These are phyloP conservation scores for Primulina eburnea DNA, from an alignment of 257 asterid species.

Conservation along the genomic window DNA sequence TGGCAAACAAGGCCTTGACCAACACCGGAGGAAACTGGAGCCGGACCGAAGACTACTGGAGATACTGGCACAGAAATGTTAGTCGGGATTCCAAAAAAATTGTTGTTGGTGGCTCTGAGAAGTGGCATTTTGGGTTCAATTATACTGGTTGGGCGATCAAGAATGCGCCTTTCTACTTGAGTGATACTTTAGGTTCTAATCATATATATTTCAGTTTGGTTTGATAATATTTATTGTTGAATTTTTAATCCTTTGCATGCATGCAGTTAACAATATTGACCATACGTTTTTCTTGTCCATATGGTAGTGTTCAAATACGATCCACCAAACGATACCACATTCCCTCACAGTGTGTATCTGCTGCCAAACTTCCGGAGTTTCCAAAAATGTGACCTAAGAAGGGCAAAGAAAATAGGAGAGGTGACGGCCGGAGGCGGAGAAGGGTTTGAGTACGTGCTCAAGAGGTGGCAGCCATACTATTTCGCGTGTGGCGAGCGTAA, in stretches of 20 bases:
- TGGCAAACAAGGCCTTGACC: slow-evolving; percentile 43
- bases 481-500: slow-evolving; percentile 64
- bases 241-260: too few species aligned
- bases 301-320: slow-evolving; percentile 64
- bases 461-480: slow-evolving; percentile 54
- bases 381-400: slow-evolving; percentile 52
- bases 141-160: slow-evolving; percentile 67
- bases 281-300: not conserved
- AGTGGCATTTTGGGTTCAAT: slow-evolving; percentile 68
- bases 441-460: slow-evolving; percentile 62
- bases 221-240: too few species aligned
- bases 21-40: slow-evolving; percentile 31
- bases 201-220: too few species aligned
- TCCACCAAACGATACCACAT: slow-evolving; percentile 58
- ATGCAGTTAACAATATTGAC: too few species aligned
- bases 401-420: slow-evolving; percentile 51
- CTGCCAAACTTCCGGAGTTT: slow-evolving; percentile 59
- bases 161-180: slow-evolving; percentile 55
- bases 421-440: slow-evolving; percentile 45
- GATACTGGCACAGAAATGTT: slow-evolving; percentile 34
- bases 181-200: slow-evolving; percentile 50
- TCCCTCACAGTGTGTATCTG: slow-evolving; percentile 62
- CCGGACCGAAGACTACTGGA: slow-evolving; percentile 31
- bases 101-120: slow-evolving; percentile 55
- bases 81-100: slow-evolving; percentile 35